A percentile compares a stretch with the other conserved stretches of the same genome.
phyloP scores from a whole-genome alignment of 176 grass and related monocot genomes.

The Avena atlantica region DNA sequence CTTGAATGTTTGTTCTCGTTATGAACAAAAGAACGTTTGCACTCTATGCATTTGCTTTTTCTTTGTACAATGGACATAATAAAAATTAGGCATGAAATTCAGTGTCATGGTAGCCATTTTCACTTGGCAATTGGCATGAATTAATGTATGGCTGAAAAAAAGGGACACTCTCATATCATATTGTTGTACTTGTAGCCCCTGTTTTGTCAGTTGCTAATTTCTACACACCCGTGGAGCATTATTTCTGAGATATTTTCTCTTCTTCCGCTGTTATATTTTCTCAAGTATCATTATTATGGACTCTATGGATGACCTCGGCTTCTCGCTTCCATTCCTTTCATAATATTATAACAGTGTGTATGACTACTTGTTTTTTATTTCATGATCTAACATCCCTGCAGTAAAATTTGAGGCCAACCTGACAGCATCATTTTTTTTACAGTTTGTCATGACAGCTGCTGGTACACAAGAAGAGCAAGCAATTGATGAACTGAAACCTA shows the following conservation, averaged over 20 bases:
- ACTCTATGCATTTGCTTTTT: background rate
- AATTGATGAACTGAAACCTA: slow-evolving; percentile 61
- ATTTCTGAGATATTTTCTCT: background rate
- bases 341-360: background rate
- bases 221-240: background rate
- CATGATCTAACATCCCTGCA: slow-evolving; percentile 16
- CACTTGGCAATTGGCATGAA: background rate
- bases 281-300: slow-evolving; percentile 6
- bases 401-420: slow-evolving; percentile 20
- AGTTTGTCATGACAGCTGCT: slow-evolving; percentile 95
- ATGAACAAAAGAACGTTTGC: background rate
- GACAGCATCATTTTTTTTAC: slow-evolving; percentile 27
- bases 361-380: background rate
- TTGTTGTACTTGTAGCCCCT: slow-evolving; percentile 6
- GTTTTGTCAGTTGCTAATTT: background rate
- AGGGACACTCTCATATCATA: background rate
- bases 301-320: background rate
- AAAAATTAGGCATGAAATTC: slow-evolving; percentile 20
- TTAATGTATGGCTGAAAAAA: background rate
- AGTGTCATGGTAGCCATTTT: background rate
- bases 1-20: background rate
- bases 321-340: background rate
- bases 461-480: slow-evolving; percentile 72
- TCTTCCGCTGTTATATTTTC: background rate
- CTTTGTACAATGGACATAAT: background rate